Conservation (phyloP, 352 stramenopile genomes). For the Globisporangium canariense region DNA sequence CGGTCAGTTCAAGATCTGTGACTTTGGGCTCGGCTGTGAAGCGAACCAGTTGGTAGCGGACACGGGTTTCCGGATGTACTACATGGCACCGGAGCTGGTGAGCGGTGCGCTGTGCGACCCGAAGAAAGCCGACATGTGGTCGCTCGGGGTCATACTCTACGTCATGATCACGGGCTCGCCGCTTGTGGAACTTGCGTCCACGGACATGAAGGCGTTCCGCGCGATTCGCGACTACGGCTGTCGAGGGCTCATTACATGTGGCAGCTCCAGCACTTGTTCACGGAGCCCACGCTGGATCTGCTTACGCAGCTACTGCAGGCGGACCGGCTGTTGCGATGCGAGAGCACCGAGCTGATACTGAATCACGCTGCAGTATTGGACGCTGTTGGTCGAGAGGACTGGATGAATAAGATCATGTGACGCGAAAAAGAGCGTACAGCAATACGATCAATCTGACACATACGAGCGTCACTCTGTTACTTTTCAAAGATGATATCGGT, state of each 20-base stretch:
- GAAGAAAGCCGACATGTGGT: slow-evolving; percentile 54
- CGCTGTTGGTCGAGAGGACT: background rate
- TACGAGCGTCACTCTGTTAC: no score
- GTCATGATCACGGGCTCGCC: slow-evolving; percentile 64
- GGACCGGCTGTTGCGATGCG: slow-evolving; percentile 8
- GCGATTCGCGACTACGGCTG: slow-evolving; percentile 23
- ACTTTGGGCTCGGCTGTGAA: slow-evolving; percentile 43
- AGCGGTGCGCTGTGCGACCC: slow-evolving; percentile 28
- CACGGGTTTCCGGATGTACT: slow-evolving; percentile 2
- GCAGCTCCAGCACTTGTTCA: slow-evolving; percentile 16
- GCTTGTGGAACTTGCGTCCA: slow-evolving; percentile 19
- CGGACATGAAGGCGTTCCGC: slow-evolving; percentile 24
- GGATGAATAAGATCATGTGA: background rate
- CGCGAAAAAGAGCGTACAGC: no score
- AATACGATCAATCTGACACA: no score
- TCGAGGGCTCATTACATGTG: slow-evolving; percentile 21
- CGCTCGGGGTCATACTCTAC: slow-evolving; percentile 62
- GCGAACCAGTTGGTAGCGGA: background rate
- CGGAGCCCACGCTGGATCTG: slow-evolving; percentile 15
- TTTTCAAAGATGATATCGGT: no score
- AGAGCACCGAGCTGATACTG: slow-evolving; percentile 2
- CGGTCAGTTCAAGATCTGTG: slow-evolving; percentile 41
- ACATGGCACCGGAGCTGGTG: background rate
- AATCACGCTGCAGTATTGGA: slow-evolving; percentile 1
- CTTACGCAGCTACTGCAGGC: slow-evolving; percentile 23